Percentiles rank a stretch among this genome's conserved stretches.
Conservation (phyloP, 768 basidiomycete species). For the Mrakia frigida region DNA sequence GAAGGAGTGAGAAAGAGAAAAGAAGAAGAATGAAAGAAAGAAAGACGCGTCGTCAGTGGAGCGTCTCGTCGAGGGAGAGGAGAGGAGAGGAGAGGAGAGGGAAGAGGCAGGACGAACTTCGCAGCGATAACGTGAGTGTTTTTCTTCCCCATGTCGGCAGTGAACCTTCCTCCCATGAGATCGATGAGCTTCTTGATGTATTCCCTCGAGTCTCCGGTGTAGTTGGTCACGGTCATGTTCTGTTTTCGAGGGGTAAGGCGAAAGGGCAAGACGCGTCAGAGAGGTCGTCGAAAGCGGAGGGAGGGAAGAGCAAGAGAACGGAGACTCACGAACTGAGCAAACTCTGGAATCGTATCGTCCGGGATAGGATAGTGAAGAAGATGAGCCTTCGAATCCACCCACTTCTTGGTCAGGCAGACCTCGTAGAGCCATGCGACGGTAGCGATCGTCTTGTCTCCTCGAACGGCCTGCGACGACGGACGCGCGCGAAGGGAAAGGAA, state of each 20-base stretch:
- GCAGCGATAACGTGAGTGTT: slow-evolving; percentile 82
- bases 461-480: slow-evolving; percentile 57
- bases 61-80: no score
- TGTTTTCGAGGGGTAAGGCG: slow-evolving; percentile 39
- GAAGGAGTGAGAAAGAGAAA: background rate
- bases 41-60: slow-evolving; percentile 21
- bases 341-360: slow-evolving; percentile 55
- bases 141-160: slow-evolving; percentile 64
- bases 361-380: slow-evolving; percentile 82
- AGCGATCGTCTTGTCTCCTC: slow-evolving; percentile 59
- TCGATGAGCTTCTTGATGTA: slow-evolving; percentile 78
- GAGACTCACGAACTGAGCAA: slow-evolving; percentile 57
- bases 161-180: slow-evolving; percentile 71
- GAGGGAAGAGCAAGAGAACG: slow-evolving; percentile 23
- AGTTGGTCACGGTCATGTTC: slow-evolving; percentile 82
- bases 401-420: slow-evolving; percentile 59
- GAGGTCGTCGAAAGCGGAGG: slow-evolving; percentile 10
- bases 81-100: background rate
- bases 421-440: slow-evolving; percentile 79
- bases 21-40: slow-evolving; percentile 33
- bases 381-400: slow-evolving; percentile 64
- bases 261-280: background rate
- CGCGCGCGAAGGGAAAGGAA: background rate
- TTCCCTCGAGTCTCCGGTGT: slow-evolving; percentile 77
- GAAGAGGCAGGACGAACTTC: slow-evolving; percentile 54